These are phyloP conservation scores for Acanthamoeba sp. DNA, from an alignment of 208 protist genomes.

Conservation along the genomic window DNA sequence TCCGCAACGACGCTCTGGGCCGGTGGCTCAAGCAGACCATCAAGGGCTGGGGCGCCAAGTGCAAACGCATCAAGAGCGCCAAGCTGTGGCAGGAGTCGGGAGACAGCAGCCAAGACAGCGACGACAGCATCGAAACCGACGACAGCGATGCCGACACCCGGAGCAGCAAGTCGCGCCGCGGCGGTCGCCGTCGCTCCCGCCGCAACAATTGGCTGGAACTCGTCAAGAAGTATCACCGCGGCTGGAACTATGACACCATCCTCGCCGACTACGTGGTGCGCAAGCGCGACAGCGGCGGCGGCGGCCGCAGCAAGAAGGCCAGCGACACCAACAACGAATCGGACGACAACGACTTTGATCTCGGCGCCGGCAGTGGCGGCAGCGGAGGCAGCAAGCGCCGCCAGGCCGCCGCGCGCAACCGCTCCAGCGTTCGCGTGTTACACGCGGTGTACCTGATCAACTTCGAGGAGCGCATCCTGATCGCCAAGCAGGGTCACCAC, in stretches of 20 bases:
- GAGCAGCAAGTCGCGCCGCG: not conserved
- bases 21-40: not conserved
- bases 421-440: not conserved
- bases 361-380: not conserved
- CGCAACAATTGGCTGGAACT: not conserved
- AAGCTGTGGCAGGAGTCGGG: not conserved
- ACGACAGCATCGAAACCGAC: not conserved
- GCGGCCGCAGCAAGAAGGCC: not conserved
- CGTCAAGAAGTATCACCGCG: not conserved
- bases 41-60: constrained; percentile 32
- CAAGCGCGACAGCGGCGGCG: not conserved
- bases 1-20: constrained; percentile 1
- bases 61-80: constrained; percentile 37
- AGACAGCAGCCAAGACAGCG: not conserved
- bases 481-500: constrained; percentile 31
- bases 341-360: not conserved
- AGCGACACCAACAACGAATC: not conserved
- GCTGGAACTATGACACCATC: constrained; percentile 12
- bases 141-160: not conserved
- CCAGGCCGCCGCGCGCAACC: not conserved
- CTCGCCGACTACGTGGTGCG: constrained; percentile 16
- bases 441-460: constrained; percentile 35
- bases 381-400: not conserved
- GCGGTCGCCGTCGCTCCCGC: not conserved
- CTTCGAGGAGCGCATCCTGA: constrained; percentile 13